Conservation (phyloP, 1,284 basidiomycete species). For the Inonotus obliquus region DNA sequence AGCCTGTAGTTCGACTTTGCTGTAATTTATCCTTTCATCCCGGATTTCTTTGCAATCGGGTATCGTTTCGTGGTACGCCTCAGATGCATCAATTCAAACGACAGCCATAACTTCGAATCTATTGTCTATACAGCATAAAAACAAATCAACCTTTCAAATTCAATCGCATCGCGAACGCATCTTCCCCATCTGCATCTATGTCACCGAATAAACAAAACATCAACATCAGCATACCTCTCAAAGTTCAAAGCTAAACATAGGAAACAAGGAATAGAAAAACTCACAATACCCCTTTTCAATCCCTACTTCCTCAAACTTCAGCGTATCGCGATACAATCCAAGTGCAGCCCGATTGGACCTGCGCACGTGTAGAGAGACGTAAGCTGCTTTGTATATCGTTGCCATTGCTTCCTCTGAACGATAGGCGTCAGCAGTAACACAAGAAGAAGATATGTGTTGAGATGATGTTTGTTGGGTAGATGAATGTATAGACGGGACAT, state of each 20-base stretch:
- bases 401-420: conserved; percentile 86
- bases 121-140: no score
- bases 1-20: neutral
- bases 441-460: no score
- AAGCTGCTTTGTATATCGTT: conserved; percentile 71
- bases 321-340: conserved; percentile 75
- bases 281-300: conserved; percentile 82
- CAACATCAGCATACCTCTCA: conserved; percentile 2
- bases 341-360: conserved; percentile 85
- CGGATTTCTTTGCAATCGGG: neutral
- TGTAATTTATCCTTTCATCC: neutral
- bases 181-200: conserved; percentile 84
- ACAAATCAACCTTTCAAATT: conserved; percentile 37
- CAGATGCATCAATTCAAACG: neutral
- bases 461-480: neutral
- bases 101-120: no score
- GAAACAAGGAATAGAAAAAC: neutral
- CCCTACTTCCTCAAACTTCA: conserved; percentile 75
- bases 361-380: conserved; percentile 82
- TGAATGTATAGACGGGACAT: conserved; percentile 26
- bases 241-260: neutral
- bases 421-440: no score
- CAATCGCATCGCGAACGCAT: conserved; percentile 86
- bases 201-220: neutral
- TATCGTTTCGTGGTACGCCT: neutral